A percentile compares a stretch with the other conserved stretches of the same genome.
These are phyloP conservation scores for Tetracentron sinense DNA, from an alignment of 164 flowering plant genomes.

Conservation along the genomic window DNA sequence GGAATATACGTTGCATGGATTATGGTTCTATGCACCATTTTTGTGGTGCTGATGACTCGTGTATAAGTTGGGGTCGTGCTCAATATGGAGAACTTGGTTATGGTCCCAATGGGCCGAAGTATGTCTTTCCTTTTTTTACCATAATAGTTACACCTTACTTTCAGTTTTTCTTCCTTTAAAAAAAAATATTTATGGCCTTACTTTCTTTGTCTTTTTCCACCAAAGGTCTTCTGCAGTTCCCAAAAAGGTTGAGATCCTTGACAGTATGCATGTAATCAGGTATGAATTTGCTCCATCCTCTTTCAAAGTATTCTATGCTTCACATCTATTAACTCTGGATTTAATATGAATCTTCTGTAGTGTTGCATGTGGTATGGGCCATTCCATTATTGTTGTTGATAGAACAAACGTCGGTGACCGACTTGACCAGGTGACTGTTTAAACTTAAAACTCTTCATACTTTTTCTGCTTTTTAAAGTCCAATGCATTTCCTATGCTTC, in stretches of 20 bases:
- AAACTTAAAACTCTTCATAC: too few species aligned
- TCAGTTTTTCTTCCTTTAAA: neutral
- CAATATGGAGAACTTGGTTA: constrained; percentile 94
- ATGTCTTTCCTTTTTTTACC: constrained; percentile 24
- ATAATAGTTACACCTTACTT: neutral
- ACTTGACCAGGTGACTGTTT: constrained; percentile 70
- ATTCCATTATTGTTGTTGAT: constrained; percentile 87
- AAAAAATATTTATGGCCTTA: constrained; percentile 2
- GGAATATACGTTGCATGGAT: constrained; percentile 97
- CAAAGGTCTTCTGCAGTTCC: constrained; percentile 85
- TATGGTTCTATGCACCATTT: constrained; percentile 83
- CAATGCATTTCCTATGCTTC: neutral
- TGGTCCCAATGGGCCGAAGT: constrained; percentile 90
- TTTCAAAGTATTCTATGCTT: neutral
- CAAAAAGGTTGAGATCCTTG: constrained; percentile 86
- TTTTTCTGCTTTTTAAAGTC: neutral
- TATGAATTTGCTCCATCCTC: constrained; percentile 16
- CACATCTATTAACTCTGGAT: neutral
- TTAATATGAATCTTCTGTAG: constrained; percentile 27
- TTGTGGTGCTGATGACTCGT: constrained; percentile 89
- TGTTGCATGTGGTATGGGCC: constrained; percentile 91
- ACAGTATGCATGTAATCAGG: constrained; percentile 91
- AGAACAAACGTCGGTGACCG: constrained; percentile 64
- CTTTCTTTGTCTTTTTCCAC: constrained; percentile 2
- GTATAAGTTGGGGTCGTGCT: constrained; percentile 98